Base-by-base conservation (phyloP, 2,329 filamentous ascomycete genomes). In the Xylariales sp. region DNA sequence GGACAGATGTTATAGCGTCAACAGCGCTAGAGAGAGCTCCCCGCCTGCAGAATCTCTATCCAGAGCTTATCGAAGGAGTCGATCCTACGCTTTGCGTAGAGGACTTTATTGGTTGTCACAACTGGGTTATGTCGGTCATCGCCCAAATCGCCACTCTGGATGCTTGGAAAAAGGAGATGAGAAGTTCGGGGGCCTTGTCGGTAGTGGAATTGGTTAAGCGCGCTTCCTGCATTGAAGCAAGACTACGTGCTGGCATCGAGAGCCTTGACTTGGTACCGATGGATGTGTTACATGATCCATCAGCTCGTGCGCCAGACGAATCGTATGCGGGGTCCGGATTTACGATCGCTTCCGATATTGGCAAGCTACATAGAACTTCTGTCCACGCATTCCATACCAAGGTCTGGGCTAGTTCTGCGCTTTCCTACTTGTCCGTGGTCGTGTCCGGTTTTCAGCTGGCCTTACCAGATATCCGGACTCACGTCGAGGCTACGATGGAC, bases 81-180 rank as follows among this genome's bases (percentile, higher is more conserved):
- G 53, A 57, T 10, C 61, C 54, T 0, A 58, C 56, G 1, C 56
- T 73, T 28, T 61, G 63, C 38, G 62, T 81, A 41, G 69, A 73
- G 36, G 67, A 72, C 22, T 70, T 77, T 36, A 58, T 76, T 29
- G 78, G 79, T 2, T 66, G 76, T 45, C 62, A 75, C 32, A 82
- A 80, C 54, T 78, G 75, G 74, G 69, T 70, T 1, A 49, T 82
- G 33, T 58, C 74, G 33, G 60, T 69, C n/a, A 67, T 84, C 31
- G 71, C 70, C 10, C 69, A 77, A 15, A 70, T 78, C 34, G 64
- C 76, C 11, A 56, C 65, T 1, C 63, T 84, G 5, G 69, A 76
- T 38, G 64, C 69, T 1, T 79, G 73, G 70, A 82, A 80, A 58
- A 69, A 70, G 49, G 58, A 68, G 16, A 65, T 66, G 46, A 67